phyloP scores from a whole-genome alignment of 495 filamentous ascomycete species.

The Aspergillus heteromorphus region DNA sequence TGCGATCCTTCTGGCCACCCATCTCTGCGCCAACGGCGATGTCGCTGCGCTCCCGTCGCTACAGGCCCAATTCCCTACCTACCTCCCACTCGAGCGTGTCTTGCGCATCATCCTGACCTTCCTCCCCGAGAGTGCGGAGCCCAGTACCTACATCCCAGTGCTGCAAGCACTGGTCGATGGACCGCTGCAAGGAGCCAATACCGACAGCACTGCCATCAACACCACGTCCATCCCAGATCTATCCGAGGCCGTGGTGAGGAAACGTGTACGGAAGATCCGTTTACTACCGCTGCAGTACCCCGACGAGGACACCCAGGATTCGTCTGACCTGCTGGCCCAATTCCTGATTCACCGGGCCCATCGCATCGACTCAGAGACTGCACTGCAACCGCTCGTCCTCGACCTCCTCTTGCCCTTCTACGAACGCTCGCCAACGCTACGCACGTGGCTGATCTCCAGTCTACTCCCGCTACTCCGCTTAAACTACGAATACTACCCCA shows the following conservation, averaged over 20 bases:
- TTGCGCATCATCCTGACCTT: slow-evolving; percentile 80
- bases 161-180: slow-evolving; percentile 51
- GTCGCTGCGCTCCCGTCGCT: slow-evolving; percentile 58
- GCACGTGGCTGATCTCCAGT: slow-evolving; percentile 71
- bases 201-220: slow-evolving; percentile 44
- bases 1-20: slow-evolving; percentile 44
- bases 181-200: slow-evolving; percentile 22
- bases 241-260: slow-evolving; percentile 59
- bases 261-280: slow-evolving; percentile 64
- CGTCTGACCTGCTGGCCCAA: slow-evolving; percentile 53
- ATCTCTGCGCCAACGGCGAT: slow-evolving; percentile 47
- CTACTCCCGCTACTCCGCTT: slow-evolving; percentile 73
- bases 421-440: slow-evolving; percentile 56
- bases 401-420: slow-evolving; percentile 72
- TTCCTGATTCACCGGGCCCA: slow-evolving; percentile 76
- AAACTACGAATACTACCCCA: slow-evolving; percentile 79
- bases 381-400: slow-evolving; percentile 66
- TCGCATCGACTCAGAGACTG: slow-evolving; percentile 72
- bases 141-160: slow-evolving; percentile 57
- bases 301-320: slow-evolving; percentile 35
- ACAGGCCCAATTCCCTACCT: slow-evolving; percentile 50
- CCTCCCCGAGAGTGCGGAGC: slow-evolving; percentile 70
- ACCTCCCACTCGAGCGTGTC: slow-evolving; percentile 60
- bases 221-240: slow-evolving; percentile 54
- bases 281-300: slow-evolving; percentile 56